Conservation (phyloP, 495 filamentous ascomycete species). For the Pseudomonodictys pantanalensis region DNA sequence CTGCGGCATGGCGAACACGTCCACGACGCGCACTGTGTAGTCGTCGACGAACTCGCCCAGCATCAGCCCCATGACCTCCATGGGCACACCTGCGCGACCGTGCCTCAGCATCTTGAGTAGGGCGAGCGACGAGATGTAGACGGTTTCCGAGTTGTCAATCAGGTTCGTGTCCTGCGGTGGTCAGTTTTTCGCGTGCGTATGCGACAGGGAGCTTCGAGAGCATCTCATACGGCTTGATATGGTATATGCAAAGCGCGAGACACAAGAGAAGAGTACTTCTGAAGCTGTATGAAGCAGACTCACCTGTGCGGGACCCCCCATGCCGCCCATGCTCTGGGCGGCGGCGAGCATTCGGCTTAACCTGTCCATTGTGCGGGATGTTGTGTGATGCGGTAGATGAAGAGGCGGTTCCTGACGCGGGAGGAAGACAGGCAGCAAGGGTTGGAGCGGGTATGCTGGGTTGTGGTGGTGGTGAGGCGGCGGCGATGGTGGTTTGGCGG, state of each 20-base stretch:
- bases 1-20: conserved; percentile 99
- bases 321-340: conserved; percentile 73
- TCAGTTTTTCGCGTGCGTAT: no score
- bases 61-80: conserved; percentile 99
- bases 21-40: conserved; percentile 95
- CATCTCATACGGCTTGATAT: no score
- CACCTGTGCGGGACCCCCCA: conserved; percentile 74
- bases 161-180: conserved; percentile 72
- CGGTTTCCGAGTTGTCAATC: conserved; percentile 98
- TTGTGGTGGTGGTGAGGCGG: conserved; percentile 4
- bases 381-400: background rate
- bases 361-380: conserved; percentile 65
- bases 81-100: conserved; percentile 93
- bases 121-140: conserved; percentile 97
- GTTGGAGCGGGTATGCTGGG: background rate
- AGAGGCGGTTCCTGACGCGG: background rate
- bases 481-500: conserved; percentile 12
- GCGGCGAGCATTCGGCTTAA: conserved; percentile 77
- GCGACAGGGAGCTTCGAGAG: no score
- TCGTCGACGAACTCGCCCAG: conserved; percentile 98
- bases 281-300: conserved; percentile 35
- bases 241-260: no score
- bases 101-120: conserved; percentile 98
- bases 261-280: background rate
- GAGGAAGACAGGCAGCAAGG: background rate